phyloP scores from a whole-genome alignment of 2,329 filamentous ascomycete species.

The Exophiala oligosperma region DNA sequence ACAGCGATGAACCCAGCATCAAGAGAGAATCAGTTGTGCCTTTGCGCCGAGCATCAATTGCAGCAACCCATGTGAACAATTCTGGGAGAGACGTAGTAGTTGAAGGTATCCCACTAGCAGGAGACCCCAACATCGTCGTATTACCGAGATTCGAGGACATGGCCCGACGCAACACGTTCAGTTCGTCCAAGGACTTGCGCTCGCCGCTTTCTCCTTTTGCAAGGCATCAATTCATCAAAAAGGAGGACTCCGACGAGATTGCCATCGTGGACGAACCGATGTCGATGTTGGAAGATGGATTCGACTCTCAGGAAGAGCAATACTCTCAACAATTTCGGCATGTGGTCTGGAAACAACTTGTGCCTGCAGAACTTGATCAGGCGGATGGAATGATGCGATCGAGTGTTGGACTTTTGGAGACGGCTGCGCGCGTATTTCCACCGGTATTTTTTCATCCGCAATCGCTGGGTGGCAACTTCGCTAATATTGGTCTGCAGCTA shows the following conservation, averaged over 20 bases:
- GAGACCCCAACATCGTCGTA: constrained; percentile 52
- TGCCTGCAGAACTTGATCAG: constrained; percentile 32
- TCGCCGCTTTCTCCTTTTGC: constrained; percentile 36
- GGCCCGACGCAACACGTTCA: constrained; percentile 35
- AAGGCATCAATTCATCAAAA: constrained; percentile 17
- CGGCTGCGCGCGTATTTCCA: constrained; percentile 50
- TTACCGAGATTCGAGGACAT: constrained; percentile 52
- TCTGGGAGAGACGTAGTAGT: constrained; percentile 32
- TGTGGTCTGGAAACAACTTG: constrained; percentile 43
- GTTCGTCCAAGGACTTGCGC: constrained; percentile 32
- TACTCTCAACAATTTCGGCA: constrained; percentile 43
- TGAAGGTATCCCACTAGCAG: constrained; percentile 25
- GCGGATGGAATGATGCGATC: constrained; percentile 31
- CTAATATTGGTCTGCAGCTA: constrained; percentile 40
- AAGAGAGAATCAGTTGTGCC: constrained; percentile 28
- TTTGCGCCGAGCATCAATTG: constrained; percentile 30
- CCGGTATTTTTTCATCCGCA: constrained; percentile 40
- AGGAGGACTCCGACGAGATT: constrained; percentile 18
- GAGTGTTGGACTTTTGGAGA: constrained; percentile 46
- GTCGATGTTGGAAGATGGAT: neutral
- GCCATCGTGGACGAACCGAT: constrained; percentile 16
- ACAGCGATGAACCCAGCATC: constrained; percentile 40
- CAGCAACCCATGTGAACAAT: constrained; percentile 32
- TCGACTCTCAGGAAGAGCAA: constrained; percentile 32
- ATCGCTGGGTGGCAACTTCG: neutral